Evolutionary conservation across 2,329 filamentous ascomycete genomes (phyloP), one percentile per base, ranked within the genome.

Genomic region (Scedosporium apiospermum): DNA sequence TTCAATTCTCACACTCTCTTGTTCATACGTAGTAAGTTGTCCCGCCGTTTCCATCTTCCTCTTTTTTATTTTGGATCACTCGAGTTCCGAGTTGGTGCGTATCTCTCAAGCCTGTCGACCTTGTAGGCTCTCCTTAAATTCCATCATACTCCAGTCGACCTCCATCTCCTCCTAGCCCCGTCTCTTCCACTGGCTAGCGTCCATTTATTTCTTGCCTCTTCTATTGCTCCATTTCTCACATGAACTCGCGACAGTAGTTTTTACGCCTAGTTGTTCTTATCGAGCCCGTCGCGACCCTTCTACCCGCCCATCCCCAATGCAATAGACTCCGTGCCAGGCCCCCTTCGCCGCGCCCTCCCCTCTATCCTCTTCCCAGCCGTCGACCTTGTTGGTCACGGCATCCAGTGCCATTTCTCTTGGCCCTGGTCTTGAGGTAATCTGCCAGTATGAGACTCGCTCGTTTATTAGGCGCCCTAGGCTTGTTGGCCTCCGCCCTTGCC

Each of bases 391-490:
- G 44, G 44, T 21, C 18, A 46, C 44, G 44, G 18, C 44, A 9
- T 21, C 44, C 44, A n/a, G 14, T 46, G 44, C 44, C 44, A 16
- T n/a, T 46, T 6, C 18, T 9, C 44, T 21, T n/a, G 18, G 44
- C 44, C 14, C 44, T n/a, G 18, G 44, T 18, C 14, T n/a, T 21
- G 44, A 21, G 30, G 30, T 34, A 34, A 34, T 34, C 7, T 7
- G 18, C 23, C 21, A 61, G 65, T 63, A 85, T 85, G 82, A 84
- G 79, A 75, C 67, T 79, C 65, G 70, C 76, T 64, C 77, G 82
- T 64, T 68, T 85, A 61, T 70, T 88, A 63, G 77, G 81, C 73
- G 76, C 85, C 59, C 73, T 80, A 62, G 77, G 82, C 74, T 74
- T 86, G 58, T 76, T 81, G 64, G 75, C 74, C 64, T 69, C 81